phyloP scores from a whole-genome alignment of 2,329 filamentous ascomycete species.

The Pseudocercospora fijiensis region DNA sequence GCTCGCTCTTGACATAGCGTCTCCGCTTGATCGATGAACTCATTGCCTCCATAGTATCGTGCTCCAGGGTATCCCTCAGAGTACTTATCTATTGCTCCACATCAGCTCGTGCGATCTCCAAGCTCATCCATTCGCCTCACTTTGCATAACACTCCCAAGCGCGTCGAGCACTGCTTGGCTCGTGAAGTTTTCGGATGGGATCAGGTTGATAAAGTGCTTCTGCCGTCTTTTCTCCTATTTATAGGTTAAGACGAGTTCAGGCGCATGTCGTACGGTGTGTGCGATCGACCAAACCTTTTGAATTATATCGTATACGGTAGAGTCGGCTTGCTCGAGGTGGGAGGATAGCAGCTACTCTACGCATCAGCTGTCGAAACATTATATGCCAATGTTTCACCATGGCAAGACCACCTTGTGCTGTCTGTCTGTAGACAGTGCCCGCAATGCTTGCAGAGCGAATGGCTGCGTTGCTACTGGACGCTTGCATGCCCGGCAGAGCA shows the following conservation, averaged over 20 bases:
- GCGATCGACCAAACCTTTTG: conserved; percentile 65
- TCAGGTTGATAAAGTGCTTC: conserved; percentile 97
- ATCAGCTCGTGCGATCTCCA: background rate
- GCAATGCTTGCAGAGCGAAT: conserved; percentile 39
- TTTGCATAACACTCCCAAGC: conserved; percentile 91
- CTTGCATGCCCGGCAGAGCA: conserved; percentile 36
- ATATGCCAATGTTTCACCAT: background rate
- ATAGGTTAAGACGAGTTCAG: conserved; percentile 15
- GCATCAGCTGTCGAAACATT: conserved; percentile 10
- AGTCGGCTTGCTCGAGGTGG: conserved; percentile 79
- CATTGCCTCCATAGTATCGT: conserved; percentile 98
- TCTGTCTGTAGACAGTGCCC: conserved; percentile 45
- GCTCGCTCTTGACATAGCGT: conserved; percentile 91
- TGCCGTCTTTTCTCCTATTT: conserved; percentile 87
- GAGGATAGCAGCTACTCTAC: conserved; percentile 70
- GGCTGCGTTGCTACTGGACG: conserved; percentile 34
- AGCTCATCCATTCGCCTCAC: conserved; percentile 50
- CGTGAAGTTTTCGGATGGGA: conserved; percentile 93
- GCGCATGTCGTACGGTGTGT: background rate
- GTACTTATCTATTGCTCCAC: conserved; percentile 69
- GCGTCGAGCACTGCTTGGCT: conserved; percentile 90
- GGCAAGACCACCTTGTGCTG: conserved; percentile 48
- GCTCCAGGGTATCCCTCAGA: conserved; percentile 97
- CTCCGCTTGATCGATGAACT: conserved; percentile 97
- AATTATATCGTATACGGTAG: conserved; percentile 82